Conservation (phyloP, 495 filamentous ascomycete genomes). For the Xylaria flabelliformis region DNA sequence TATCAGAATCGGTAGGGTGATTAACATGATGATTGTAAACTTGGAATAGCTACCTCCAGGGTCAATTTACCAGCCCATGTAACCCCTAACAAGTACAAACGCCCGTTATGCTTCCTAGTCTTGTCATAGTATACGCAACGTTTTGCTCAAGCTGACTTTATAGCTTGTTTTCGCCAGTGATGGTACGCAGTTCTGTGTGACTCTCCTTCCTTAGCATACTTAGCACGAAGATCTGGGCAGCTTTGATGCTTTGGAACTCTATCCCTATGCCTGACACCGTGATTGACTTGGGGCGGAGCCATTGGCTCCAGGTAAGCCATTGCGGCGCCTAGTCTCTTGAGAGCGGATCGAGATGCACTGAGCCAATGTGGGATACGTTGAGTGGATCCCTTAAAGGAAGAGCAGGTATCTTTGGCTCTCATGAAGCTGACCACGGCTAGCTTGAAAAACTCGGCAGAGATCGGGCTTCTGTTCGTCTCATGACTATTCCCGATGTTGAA, state of each 20-base stretch:
- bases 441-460: neutral
- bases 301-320: neutral
- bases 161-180: neutral
- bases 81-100: neutral
- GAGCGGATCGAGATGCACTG: neutral
- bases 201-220: neutral
- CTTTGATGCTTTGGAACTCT: neutral
- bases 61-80: neutral
- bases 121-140: neutral
- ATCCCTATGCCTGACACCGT: neutral
- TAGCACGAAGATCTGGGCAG: conserved; percentile 13
- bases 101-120: neutral
- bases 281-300: neutral
- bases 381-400: too few relatives aligned
- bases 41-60: too few relatives aligned
- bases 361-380: too few relatives aligned
- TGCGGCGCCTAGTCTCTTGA: neutral
- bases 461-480: neutral
- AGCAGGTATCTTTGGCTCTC: too few relatives aligned
- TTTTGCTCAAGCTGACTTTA: neutral
- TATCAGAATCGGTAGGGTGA: too few relatives aligned
- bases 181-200: neutral
- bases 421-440: neutral
- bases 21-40: too few relatives aligned
- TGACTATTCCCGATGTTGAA: neutral